Conservation (phyloP, 352 stramenopile species). For the Saprolegnia parasitica region DNA sequence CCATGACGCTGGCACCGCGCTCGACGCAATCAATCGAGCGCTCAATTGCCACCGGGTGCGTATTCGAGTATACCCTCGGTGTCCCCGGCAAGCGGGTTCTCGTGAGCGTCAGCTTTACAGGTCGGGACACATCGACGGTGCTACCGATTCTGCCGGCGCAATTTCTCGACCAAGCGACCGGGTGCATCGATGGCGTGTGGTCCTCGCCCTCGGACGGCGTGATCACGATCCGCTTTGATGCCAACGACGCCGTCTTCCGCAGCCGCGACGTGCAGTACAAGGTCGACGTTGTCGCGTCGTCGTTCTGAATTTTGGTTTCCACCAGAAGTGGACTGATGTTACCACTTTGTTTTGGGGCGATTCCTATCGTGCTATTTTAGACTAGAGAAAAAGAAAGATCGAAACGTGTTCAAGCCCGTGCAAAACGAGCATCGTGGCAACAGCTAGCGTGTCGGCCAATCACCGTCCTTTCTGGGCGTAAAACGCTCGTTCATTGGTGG, state of each 20-base stretch:
- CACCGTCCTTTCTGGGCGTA: too few species aligned
- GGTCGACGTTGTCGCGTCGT: neutral
- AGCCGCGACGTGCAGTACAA: slow-evolving; percentile 7
- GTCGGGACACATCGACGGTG: neutral
- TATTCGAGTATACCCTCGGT: neutral
- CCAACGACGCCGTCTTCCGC: neutral
- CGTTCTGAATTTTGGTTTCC: too few species aligned
- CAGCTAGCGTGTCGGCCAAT: too few species aligned
- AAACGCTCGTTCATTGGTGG: too few species aligned
- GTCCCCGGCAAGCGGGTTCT: neutral
- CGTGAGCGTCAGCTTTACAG: neutral
- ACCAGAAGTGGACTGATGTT: too few species aligned
- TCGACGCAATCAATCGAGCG: slow-evolving; percentile 1
- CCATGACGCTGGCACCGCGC: neutral
- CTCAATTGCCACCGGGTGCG: neutral
- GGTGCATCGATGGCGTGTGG: neutral
- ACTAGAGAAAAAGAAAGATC: too few species aligned
- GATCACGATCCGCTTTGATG: neutral
- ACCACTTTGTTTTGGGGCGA: too few species aligned
- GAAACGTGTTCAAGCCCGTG: too few species aligned
- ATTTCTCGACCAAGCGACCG: neutral
- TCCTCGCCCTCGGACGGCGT: neutral
- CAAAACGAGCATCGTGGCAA: too few species aligned
- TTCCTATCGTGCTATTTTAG: too few species aligned
- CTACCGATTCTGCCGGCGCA: neutral